Base-by-base conservation (phyloP, 495 filamentous ascomycete genomes). In the Podospora pseudocomata region DNA sequence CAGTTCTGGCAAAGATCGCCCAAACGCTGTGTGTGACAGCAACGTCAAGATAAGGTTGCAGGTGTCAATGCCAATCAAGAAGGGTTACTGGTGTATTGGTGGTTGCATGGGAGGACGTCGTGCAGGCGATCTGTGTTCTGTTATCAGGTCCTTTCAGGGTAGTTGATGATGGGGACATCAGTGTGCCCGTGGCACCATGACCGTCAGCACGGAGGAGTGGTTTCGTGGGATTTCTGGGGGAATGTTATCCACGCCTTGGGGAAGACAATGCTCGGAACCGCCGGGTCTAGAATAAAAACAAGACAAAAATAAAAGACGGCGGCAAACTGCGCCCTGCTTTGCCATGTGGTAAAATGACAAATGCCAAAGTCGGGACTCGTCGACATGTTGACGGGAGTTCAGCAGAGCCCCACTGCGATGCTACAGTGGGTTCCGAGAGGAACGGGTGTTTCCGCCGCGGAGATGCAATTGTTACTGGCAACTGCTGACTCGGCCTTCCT, bases 381-480 rank as follows among this genome's bases (percentile, higher is more conserved):
- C 39, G 15, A 49, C 6, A 49, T 49, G 39, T 49, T 49, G 39
- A 49, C 39, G 0, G 15, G 39, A 49, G 2, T 5, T 49, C 39
- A 49, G 6, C 39, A 49, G 39, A 49, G 39, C 39, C 39, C 39
- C 39, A 16, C 39, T 49, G 15, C 39, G 13, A 13, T 9, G 13
- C 39, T 16, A 49, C 39, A 13, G 39, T 49, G 39, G 39, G 39
- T 49, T 49, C 39, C 39, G 39, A 49, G 39, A 49, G 63, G 63
- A 59, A 55, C 64, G 73, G 73, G 68, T 57, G 59, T 69, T 73
- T 62, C 68, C 73, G 71, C 73, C 73, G 73, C 71, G 73, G 73
- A 74, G 60, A 74, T 68, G 57, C 60, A 13, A 30, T n/a, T 56
- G 23, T 18, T 13, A 18, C 57, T 30, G 34, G n/a, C 16, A 32